Evolutionary conservation across 768 basidiomycete species (phyloP).

Genomic region (Phaffia tasmanica): DNA sequence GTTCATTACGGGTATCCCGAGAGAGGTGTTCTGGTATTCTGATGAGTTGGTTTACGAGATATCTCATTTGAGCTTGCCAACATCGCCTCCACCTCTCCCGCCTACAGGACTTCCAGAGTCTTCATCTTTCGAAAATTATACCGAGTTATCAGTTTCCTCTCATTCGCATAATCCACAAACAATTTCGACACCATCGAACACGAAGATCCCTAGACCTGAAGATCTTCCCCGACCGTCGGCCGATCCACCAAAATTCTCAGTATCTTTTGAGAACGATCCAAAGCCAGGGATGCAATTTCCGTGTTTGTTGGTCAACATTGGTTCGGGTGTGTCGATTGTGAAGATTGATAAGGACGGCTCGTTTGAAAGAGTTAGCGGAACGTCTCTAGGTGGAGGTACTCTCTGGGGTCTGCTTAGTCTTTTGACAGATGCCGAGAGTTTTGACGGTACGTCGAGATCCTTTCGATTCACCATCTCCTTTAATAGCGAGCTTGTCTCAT

Average conservation of each 20-base stretch:
- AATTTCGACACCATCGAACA: neutral
- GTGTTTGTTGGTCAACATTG: conserved; percentile 94
- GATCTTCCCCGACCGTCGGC: conserved; percentile 75
- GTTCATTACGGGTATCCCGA: conserved; percentile 89
- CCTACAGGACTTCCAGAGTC: conserved; percentile 18
- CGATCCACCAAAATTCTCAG: conserved; percentile 74
- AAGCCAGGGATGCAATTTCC: conserved; percentile 65
- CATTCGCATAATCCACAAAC: neutral
- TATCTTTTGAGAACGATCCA: conserved; percentile 73
- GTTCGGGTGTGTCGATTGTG: conserved; percentile 93
- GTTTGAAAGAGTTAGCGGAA: conserved; percentile 94
- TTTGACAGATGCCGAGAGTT: conserved; percentile 84
- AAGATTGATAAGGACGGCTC: conserved; percentile 90
- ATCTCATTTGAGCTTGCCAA: conserved; percentile 35
- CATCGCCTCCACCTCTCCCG: conserved; percentile 27
- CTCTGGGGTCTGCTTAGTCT: conserved; percentile 91
- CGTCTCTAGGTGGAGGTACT: conserved; percentile 92
- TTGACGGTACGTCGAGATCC: conserved; percentile 64
- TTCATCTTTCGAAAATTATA: conserved; percentile 16
- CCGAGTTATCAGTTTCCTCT: neutral
- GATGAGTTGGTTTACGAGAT: conserved; percentile 79
- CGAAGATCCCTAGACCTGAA: neutral
- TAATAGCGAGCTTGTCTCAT: too few species aligned
- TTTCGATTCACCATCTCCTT: neutral
- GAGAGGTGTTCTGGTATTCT: conserved; percentile 97